Conservation (phyloP, 2,329 filamentous ascomycete genomes). For the Sordariomycetes sp. region DNA sequence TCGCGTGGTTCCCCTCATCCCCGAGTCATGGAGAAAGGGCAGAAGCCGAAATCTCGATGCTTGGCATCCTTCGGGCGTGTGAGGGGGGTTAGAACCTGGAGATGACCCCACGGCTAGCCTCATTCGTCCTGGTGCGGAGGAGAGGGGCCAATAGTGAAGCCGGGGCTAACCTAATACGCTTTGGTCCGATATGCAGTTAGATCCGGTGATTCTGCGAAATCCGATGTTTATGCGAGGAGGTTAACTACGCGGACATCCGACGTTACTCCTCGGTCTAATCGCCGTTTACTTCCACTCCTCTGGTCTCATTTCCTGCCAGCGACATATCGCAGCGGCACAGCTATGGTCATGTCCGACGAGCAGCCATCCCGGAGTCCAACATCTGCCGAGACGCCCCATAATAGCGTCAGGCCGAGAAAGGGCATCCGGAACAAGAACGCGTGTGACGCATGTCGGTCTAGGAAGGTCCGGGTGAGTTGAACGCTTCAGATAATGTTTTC, state of each 20-base stretch:
- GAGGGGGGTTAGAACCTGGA: no score
- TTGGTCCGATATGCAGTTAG: background rate
- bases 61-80: no score
- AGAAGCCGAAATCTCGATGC: no score
- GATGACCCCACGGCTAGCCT: background rate
- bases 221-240: background rate
- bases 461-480: constrained; percentile 13
- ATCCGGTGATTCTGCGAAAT: background rate
- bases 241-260: background rate
- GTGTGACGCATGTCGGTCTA: constrained; percentile 15
- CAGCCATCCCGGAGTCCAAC: background rate
- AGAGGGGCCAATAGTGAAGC: background rate
- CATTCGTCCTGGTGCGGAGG: background rate
- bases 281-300: background rate
- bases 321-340: background rate
- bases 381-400: background rate
- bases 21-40: no score
- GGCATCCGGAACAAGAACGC: constrained; percentile 12
- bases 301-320: background rate
- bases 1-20: no score
- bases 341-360: background rate
- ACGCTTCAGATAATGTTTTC: background rate
- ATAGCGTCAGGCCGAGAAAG: background rate
- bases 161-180: background rate
- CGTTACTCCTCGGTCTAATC: background rate